Base-by-base conservation (phyloP, 305 asterid genomes). In the Fraxinus dipetala region DNA sequence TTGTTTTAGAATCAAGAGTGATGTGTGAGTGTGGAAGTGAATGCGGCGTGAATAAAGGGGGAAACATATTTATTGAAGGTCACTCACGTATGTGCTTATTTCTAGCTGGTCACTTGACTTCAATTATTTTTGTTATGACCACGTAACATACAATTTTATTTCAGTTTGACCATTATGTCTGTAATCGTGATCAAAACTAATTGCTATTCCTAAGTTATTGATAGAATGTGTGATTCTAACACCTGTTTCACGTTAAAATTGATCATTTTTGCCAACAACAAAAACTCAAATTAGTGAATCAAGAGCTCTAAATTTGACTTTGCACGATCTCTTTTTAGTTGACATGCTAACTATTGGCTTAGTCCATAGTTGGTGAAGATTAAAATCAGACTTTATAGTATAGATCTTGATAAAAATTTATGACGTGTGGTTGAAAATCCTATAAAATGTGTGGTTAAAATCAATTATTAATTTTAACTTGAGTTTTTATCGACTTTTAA, bases 41-140 rank as follows among this genome's bases (percentile, higher is more conserved):
- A 84, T 85, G 95, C 94, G 93, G 92, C 95, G 93, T 91, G 91
- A 91, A 87, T 90, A 81, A 87, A 67, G 74, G 74, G 20, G 0
- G 59, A 48, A 3, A 28, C 3, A 13, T 67, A 3, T 67, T 13
- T 10, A 9, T 67, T 24, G 7, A 4, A 67, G 74, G 74, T 26
- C 18, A 6, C 74, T 10, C n/a, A 67, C 18, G 28, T 67, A 11
- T 28, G 13, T 2, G 14, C 30, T 26, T 67, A 28, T 67, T 67
- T 67, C 36, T 10, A 24, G 74, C 14, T 35, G 18, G 35, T 67
- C 74, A 67, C 18, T 26, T 28, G 2, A 22, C 74, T 67, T 67
- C 11, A 26, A 67, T 24, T 67, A 4, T 45, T 67, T 65, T 4
- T 1, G 6, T 9, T 63, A 26, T 4, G 36, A 26, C 11, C 73